These are phyloP conservation scores for Moringa oleifera DNA, from an alignment of 345 rosid genomes.

Conservation along the genomic window DNA sequence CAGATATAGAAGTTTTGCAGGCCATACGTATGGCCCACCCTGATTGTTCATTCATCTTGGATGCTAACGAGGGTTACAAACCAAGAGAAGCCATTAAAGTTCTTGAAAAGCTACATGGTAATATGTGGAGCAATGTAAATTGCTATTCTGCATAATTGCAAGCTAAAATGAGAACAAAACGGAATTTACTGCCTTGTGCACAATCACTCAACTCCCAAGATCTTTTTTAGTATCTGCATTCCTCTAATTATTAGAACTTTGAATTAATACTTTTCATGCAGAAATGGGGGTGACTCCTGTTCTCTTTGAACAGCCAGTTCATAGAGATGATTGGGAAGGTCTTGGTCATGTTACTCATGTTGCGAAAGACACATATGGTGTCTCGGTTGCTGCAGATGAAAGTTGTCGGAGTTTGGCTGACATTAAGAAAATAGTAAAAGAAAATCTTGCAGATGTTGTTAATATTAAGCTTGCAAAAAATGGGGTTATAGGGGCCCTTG, in stretches of 20 bases:
- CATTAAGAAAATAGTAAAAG: conserved; percentile 58
- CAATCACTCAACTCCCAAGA: neutral
- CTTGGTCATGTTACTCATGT: conserved; percentile 62
- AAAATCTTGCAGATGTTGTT: conserved; percentile 56
- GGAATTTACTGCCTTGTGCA: conserved; percentile 5
- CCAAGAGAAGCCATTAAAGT: conserved; percentile 75
- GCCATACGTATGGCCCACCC: conserved; percentile 79
- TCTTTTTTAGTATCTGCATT: neutral
- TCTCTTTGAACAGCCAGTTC: conserved; percentile 92
- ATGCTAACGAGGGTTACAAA: conserved; percentile 91
- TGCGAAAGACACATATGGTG: conserved; percentile 58
- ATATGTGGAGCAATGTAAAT: neutral
- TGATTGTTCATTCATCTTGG: conserved; percentile 74
- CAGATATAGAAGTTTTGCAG: conserved; percentile 76
- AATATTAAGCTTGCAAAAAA: conserved; percentile 89
- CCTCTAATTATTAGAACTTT: neutral
- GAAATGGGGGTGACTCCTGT: conserved; percentile 86
- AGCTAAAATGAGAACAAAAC: neutral
- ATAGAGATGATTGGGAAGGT: conserved; percentile 94
- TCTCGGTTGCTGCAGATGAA: conserved; percentile 94
- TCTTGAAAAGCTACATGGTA: conserved; percentile 74
- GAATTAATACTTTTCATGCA: conserved; percentile 21
- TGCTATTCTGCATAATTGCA: conserved; percentile 1
- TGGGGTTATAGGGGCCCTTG: conserved; percentile 75
- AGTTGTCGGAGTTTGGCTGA: conserved; percentile 74